Base-by-base conservation (phyloP, 176 grass and related monocot genomes). In the Cenchrus americanus region DNA sequence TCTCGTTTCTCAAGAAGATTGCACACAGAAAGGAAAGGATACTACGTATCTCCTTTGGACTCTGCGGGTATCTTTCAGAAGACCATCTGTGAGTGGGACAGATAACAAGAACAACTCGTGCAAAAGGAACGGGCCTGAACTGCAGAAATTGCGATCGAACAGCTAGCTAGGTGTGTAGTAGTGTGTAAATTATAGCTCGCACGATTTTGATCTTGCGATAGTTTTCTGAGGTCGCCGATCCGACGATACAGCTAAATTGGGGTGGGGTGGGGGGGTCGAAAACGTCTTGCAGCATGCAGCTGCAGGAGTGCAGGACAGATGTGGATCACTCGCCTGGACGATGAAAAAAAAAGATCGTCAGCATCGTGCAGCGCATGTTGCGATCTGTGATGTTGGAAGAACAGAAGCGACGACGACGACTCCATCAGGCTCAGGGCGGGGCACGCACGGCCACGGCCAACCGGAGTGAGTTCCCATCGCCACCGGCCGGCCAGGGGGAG, bases 291-390 rank as follows among this genome's bases (percentile, higher is more conserved):
- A 13, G 22, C 10, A 8, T 2, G 43, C 11, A 26, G 69, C 10
- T 0, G n/a, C 14, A 22, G 2, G 5, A 3, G 42, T n/a, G n/a
- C 42, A 47, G 14, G 6, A 47, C 10, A 48, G 13, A 59, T 42
- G 22, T 22, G 53, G 34, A 67, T 67, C 34, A 10, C 54, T 24
- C 1, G n/a, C 14, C 4, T 10, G 5, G 14, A 5, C 15, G 34
- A n/a, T n/a, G n/a, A n/a, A n/a, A n/a, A n/a, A n/a, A 48, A 24
- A 34, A 40, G 17, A 32, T 15, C 23, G 17, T 9, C 46, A 17
- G 18, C 18, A n/a, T n/a, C 73, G 73, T 76, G 73, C 17, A 66
- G 44, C 62, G n/a, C 46, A 14, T 80, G 77, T 66, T 66, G 30
- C 22, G 55, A n/a, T 18, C 5, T 21, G 53, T 10, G 46, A 10